A percentile compares a stretch with the other conserved stretches of the same genome.
These are phyloP conservation scores for Hyphopichia homilentoma DNA, from an alignment of 805 yeast genomes.

Conservation along the genomic window DNA sequence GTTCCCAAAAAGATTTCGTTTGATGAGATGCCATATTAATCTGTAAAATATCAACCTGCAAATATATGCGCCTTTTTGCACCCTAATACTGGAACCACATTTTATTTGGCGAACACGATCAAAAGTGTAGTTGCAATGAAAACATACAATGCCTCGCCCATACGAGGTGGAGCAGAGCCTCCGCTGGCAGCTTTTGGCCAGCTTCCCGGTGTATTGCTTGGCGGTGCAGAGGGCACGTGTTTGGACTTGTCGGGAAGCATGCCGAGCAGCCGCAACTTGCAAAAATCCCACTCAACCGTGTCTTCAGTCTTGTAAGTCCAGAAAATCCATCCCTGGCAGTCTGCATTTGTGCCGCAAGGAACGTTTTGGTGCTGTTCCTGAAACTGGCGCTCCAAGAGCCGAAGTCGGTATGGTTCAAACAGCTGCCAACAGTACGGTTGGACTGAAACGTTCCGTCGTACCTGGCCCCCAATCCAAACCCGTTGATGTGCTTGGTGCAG, in stretches of 20 bases:
- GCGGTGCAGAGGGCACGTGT: too few species aligned
- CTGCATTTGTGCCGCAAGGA: constrained; percentile 55
- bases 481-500: constrained; percentile 67
- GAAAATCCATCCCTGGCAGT: constrained; percentile 59
- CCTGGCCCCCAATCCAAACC: constrained; percentile 63
- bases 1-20: too few species aligned
- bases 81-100: too few species aligned
- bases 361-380: constrained; percentile 45
- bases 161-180: too few species aligned
- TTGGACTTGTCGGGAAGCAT: neutral
- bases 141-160: too few species aligned
- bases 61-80: too few species aligned
- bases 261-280: constrained; percentile 24
- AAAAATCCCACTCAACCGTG: constrained; percentile 67
- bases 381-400: constrained; percentile 43
- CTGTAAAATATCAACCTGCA: too few species aligned
- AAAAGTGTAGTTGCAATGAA: too few species aligned
- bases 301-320: constrained; percentile 72
- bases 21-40: too few species aligned
- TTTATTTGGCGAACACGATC: too few species aligned
- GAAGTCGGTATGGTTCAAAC: constrained; percentile 39
- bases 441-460: constrained; percentile 45
- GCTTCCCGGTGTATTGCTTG: too few species aligned
- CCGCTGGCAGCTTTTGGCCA: too few species aligned
- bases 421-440: constrained; percentile 32